Base-by-base conservation (phyloP, 371 early-diverging fungal species). In the Mucor saturninus region DNA sequence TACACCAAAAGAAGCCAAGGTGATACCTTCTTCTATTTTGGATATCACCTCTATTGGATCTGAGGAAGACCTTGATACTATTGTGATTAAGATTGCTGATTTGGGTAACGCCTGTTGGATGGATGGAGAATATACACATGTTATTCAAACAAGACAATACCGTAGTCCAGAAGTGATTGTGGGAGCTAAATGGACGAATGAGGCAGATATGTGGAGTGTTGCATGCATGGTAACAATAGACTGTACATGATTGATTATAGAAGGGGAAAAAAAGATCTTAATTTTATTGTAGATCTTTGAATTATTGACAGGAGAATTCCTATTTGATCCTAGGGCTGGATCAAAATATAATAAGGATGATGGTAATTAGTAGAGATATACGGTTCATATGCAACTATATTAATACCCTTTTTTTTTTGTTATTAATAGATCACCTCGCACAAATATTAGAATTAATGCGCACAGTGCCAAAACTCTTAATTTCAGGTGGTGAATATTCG, bases 161-260 rank as follows among this genome's bases (percentile, higher is more conserved):
- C 91, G 99, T 55, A 90, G 95, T 14, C 99, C 99, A 8, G 99
- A 99, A 74, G 98, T 96, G n/a, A 95, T 98, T 63, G 83, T 98
- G 2, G 99, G 99, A 8, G 86, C 89, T 39, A 86, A 86, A 42
- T 99, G 97, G 91, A 91, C 92, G 45, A 77, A 88, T 26, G 85
- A 89, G 46, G 92, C 96, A 5, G 99, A 99, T 75, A 90, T 98
- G 50, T 98, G 99, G 98, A 93, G 94, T 61, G 80, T 95, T 60
- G 96, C 95, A 5, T 98, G 97, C 73, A 87, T 99, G 84, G 86
- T 92, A 73, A 64, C 48, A 58, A n/a, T 13, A 40, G 35, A 8
- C 35, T 28, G 9, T 32, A 8, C 4, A 32, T n/a, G 15, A 35
- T 15, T 5, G 5, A 21, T 21, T 21, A 21, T 21, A 21, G n/a